phyloP scores from a whole-genome alignment of 495 filamentous ascomycete genomes.

The Amniculicola lignicola region DNA sequence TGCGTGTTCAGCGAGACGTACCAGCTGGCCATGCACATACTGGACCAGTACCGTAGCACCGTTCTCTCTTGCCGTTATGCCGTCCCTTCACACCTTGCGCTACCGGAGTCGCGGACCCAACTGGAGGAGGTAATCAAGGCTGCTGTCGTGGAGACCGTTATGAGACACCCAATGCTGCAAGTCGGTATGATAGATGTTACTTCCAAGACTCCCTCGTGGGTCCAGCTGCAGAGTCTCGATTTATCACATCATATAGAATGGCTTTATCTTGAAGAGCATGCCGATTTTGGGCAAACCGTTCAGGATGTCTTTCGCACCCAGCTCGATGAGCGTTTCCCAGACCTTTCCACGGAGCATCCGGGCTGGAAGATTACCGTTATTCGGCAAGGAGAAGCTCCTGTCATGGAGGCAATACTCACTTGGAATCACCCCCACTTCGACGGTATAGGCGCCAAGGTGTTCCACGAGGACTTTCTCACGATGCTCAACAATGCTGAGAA shows the following conservation, averaged over 20 bases:
- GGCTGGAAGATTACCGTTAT: slow-evolving; percentile 21
- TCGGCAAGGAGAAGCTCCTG: slow-evolving; percentile 17
- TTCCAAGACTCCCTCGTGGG: slow-evolving; percentile 21
- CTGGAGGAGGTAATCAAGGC: slow-evolving; percentile 15
- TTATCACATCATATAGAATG: slow-evolving; percentile 15
- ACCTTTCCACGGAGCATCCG: slow-evolving; percentile 13
- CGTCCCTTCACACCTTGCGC: slow-evolving; percentile 10
- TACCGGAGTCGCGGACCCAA: slow-evolving; percentile 15
- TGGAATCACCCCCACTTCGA: slow-evolving; percentile 20
- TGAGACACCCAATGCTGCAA: slow-evolving; percentile 23
- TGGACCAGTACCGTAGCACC: slow-evolving; percentile 21
- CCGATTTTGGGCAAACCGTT: slow-evolving; percentile 13
- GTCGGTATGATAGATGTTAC: slow-evolving; percentile 17
- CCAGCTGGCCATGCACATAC: slow-evolving; percentile 20
- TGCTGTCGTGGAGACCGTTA: slow-evolving; percentile 19
- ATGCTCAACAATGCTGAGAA: slow-evolving; percentile 13
- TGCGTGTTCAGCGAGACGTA: slow-evolving; percentile 19
- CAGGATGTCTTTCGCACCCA: slow-evolving; percentile 17
- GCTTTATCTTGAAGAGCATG: slow-evolving; percentile 13
- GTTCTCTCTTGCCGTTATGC: slow-evolving; percentile 19
- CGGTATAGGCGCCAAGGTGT: slow-evolving; percentile 19
- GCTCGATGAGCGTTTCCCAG: slow-evolving; percentile 19
- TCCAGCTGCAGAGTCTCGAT: slow-evolving; percentile 22
- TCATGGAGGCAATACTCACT: slow-evolving; percentile 16
- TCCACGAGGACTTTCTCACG: slow-evolving; percentile 17